These are phyloP conservation scores for Anthostomella pinea DNA, from an alignment of 2,329 filamentous ascomycete species.

Conservation along the genomic window DNA sequence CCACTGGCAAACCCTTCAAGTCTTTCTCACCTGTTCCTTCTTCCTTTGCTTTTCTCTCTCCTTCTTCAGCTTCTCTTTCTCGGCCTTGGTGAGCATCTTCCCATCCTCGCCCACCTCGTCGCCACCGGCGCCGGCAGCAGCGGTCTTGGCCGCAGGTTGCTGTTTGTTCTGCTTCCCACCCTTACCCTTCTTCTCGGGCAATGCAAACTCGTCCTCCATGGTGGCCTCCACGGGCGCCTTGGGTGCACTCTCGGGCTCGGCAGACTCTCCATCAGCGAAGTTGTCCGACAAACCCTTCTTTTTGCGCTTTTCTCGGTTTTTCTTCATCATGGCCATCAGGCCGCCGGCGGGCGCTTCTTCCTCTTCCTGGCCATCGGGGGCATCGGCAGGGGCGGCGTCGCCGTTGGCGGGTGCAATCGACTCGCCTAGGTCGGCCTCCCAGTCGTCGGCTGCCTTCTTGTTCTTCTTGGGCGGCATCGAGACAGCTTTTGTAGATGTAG, in stretches of 20 bases:
- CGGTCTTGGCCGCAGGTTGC: conserved; percentile 30
- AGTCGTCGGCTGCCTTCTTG: conserved; percentile 85
- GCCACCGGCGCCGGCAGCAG: conserved; percentile 37
- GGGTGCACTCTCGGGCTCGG: conserved; percentile 48
- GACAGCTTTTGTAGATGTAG: no score
- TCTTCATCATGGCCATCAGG: conserved; percentile 75
- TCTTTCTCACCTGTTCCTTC: conserved; percentile 77
- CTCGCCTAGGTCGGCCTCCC: conserved; percentile 92
- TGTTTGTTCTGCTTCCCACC: conserved; percentile 49
- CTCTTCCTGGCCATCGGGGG: conserved; percentile 52
- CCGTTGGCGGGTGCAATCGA: conserved; percentile 57
- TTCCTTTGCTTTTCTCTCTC: conserved; percentile 99
- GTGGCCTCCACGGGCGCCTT: conserved; percentile 80
- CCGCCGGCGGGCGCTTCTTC: conserved; percentile 59
- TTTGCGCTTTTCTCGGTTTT: conserved; percentile 82
- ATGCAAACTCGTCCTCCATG: conserved; percentile 81
- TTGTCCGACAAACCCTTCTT: conserved; percentile 80
- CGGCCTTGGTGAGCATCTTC: conserved; percentile 88
- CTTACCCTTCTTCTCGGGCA: conserved; percentile 74
- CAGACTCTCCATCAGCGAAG: conserved; percentile 65
- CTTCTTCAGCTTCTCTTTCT: conserved; percentile 97
- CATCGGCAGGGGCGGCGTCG: conserved; percentile 31
- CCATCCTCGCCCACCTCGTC: conserved; percentile 56
- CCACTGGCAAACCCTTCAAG: no score
- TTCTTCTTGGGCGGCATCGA: conserved; percentile 98